Evolutionary conservation across 345 rosid genomes (phyloP).

Genomic region (Physaria fendleri): DNA sequence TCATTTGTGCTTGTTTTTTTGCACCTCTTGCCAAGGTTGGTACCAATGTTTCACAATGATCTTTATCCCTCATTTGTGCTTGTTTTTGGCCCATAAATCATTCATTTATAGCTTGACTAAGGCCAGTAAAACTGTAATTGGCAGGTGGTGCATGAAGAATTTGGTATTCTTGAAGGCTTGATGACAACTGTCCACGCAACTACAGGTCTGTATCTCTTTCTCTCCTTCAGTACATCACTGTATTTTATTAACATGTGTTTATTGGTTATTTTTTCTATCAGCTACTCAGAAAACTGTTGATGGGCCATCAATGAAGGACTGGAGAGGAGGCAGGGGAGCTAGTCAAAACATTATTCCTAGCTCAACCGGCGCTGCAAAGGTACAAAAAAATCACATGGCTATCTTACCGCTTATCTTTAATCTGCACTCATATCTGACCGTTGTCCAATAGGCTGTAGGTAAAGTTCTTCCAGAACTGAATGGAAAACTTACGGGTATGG

Average conservation of each 20-base stretch:
- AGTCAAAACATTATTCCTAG: conserved; percentile 95
- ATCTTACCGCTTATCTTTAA: too few species aligned
- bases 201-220: conserved; percentile 48
- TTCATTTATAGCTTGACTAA: too few species aligned
- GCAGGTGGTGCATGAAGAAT: conserved; percentile 92
- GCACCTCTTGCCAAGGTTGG: conserved; percentile 98
- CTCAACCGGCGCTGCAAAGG: conserved; percentile 98
- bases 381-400: conserved; percentile 7
- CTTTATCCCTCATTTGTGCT: too few species aligned
- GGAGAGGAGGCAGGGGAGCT: conserved; percentile 99
- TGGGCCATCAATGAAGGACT: conserved; percentile 96
- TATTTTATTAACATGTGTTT: not conserved
- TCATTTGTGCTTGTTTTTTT: too few species aligned
- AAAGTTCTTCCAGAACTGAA: conserved; percentile 95
- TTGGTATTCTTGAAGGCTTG: conserved; percentile 86
- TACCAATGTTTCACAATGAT: too few species aligned
- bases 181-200: conserved; percentile 99
- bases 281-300: conserved; percentile 97
- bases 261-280: conserved; percentile 28
- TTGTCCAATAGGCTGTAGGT: conserved; percentile 76
- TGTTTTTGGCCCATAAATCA: too few species aligned
- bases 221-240: not conserved
- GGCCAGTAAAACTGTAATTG: not conserved
- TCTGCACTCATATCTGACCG: too few species aligned
- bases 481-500: conserved; percentile 98